Evolutionary conservation across 148 eudicot genomes (phyloP).

Genomic region (Vaccinium darrowii): DNA sequence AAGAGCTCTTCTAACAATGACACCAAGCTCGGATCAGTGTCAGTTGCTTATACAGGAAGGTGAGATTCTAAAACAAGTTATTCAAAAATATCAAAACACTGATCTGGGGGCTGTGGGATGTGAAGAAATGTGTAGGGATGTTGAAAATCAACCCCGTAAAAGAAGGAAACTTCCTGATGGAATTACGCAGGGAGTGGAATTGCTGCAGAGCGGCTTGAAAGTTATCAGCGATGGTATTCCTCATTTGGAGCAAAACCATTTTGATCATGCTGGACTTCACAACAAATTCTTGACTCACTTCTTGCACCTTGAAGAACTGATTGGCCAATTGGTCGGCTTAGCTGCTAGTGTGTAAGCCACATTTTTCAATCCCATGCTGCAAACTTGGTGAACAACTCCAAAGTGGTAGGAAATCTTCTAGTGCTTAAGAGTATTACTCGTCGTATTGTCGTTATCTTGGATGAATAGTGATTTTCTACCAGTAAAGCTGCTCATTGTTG

Average conservation of each 20-base stretch:
- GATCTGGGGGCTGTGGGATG: conserved; percentile 14
- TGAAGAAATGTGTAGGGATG: conserved; percentile 43
- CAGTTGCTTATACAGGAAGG: conserved; percentile 53
- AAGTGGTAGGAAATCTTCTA: background rate
- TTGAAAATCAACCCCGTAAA: conserved; percentile 43
- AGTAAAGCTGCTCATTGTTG: background rate
- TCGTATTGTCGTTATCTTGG: background rate
- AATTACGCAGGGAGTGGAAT: conserved; percentile 59
- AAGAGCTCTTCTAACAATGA: conserved; percentile 36
- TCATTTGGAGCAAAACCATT: conserved; percentile 44
- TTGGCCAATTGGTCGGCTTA: conserved; percentile 56
- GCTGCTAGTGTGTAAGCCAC: conserved; percentile 35
- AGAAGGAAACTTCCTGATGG: conserved; percentile 65
- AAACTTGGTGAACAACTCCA: background rate
- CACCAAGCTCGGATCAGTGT: conserved; percentile 50
- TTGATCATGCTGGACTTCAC: conserved; percentile 40
- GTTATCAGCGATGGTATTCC: conserved; percentile 68
- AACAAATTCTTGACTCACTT: conserved; percentile 55
- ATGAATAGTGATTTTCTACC: background rate
- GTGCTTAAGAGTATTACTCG: background rate
- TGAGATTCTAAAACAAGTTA: conserved; percentile 39
- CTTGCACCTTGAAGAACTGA: conserved; percentile 57
- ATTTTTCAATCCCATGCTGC: background rate
- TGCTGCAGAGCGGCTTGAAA: conserved; percentile 74
- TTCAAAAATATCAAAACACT: conserved; percentile 26